phyloP scores from a whole-genome alignment of 2,329 filamentous ascomycete genomes.

The Trichoderma arundinaceum region DNA sequence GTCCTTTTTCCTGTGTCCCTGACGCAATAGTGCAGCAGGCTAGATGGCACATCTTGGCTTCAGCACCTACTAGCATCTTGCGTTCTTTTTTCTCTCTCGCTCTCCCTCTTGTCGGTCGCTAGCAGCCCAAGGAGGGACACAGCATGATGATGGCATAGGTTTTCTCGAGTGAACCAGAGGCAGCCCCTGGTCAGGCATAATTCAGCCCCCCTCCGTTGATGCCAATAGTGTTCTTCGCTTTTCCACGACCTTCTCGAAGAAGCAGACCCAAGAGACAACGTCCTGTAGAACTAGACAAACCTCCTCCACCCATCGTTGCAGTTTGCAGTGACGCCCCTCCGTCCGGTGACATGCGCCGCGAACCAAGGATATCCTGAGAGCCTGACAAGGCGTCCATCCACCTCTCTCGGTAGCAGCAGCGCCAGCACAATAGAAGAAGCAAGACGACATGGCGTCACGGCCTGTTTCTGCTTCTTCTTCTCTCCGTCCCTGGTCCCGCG shows the following conservation, averaged over 20 bases:
- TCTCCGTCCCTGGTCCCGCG: conserved; percentile 2
- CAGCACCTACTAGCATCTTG: conserved; percentile 5
- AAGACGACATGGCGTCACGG: conserved; percentile 20
- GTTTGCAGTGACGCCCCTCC: conserved; percentile 12
- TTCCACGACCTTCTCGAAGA: conserved; percentile 21
- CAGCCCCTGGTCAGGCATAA: conserved; percentile 11
- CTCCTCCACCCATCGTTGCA: neutral
- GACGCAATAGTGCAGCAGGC: conserved; percentile 31
- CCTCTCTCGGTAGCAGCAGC: neutral
- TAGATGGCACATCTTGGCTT: neutral
- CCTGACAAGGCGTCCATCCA: conserved; percentile 28
- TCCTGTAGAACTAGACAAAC: no score
- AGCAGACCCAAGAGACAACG: neutral
- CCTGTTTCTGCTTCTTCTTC: neutral
- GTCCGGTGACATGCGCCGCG: conserved; percentile 21
- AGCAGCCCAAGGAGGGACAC: neutral
- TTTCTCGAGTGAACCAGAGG: neutral
- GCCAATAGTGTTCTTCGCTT: neutral
- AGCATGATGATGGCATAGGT: conserved; percentile 25
- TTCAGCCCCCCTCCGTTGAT: conserved; percentile 5
- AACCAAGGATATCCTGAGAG: conserved; percentile 16
- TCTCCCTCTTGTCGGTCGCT: conserved; percentile 13
- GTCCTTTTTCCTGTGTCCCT: conserved; percentile 14
- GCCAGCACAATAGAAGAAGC: neutral
- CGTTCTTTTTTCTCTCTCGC: conserved; percentile 7